Base-by-base conservation (phyloP, 2,329 filamentous ascomycete genomes). In the Blumeria hordei region DNA sequence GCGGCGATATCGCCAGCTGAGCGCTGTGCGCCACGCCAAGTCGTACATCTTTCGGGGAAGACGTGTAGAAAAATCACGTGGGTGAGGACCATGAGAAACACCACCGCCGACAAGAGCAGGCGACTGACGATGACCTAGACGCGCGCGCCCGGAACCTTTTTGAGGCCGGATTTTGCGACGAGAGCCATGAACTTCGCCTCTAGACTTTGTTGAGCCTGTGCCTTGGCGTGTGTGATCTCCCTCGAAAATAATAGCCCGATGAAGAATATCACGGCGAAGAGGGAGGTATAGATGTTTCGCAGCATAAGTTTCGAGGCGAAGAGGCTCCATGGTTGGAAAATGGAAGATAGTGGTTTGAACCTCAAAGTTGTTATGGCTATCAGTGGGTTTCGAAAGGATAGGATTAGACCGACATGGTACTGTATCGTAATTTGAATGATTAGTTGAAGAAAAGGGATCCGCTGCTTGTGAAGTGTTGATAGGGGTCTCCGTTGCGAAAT, bases 41-140 rank as follows among this genome's bases (percentile, higher is more conserved):
- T 96, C 88, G 71, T 98, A 98, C 51, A 94, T 78, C 72, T 96
- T 96, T 65, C 76, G 76, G 62, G 83, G 88, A 55, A 98, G 73
- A 14, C 76, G 76, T 21, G 88, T 93, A 57, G 78, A 78, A 66
- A 98, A 98, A 70, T 96, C 87, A 66, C 92, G 77, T 32, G 88
- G 88, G 62, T 88, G 81, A 33, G 92, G 92, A n/a, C 92, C 92
- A 64, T 88, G 86, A 0, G 80, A 73, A 62, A 93, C 90, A 69
- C 88, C 90, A 68, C 92, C 92, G 60, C 92, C 92, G 58, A 75
- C 75, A 44, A 87, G 70, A 67, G 93, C 77, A 2, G 92, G 92
- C 49, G 80, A 87, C 69, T 94, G 87, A 66, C 76, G 82, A 65
- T 80, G 77, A 59, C 92, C 90, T 3, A 83, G 71, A 67, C 92